A percentile compares a stretch with the other conserved stretches of the same genome.
These are phyloP conservation scores for Aspergillus carbonarius DNA, from an alignment of 2,329 filamentous ascomycete species.

Conservation along the genomic window DNA sequence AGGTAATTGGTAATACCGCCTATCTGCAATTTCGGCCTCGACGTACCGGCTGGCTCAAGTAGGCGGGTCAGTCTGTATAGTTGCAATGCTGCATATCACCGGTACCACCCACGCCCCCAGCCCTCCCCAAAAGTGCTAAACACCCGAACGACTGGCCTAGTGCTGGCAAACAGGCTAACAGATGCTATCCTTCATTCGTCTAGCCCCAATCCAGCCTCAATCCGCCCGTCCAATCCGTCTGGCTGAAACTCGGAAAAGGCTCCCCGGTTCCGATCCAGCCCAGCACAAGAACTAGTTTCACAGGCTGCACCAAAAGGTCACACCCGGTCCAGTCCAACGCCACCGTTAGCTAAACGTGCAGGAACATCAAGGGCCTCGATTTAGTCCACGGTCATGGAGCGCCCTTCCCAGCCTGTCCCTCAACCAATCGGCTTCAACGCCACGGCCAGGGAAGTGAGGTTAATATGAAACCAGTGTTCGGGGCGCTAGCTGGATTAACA, in stretches of 20 bases:
- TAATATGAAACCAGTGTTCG: neutral
- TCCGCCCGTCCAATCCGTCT: neutral
- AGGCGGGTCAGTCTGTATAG: neutral
- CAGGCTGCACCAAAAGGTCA: neutral
- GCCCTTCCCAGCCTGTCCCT: neutral
- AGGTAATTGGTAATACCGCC: neutral
- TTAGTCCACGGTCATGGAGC: neutral
- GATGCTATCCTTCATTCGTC: neutral
- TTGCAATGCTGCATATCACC: neutral
- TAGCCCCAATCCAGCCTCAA: neutral
- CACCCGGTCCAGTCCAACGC: neutral
- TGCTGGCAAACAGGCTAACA: no score
- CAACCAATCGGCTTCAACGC: neutral
- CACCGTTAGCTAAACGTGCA: constrained; percentile 1
- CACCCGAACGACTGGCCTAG: no score
- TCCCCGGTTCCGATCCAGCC: neutral
- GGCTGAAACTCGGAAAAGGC: neutral
- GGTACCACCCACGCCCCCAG: neutral
- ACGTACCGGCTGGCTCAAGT: neutral
- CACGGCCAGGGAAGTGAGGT: neutral
- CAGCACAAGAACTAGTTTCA: neutral
- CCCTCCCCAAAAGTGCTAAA: no score
- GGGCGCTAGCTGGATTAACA: neutral
- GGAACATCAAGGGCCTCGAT: neutral
- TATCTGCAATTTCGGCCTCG: neutral